These are phyloP conservation scores for Nicotiana sylvestris DNA, from an alignment of 257 asterid species.

Conservation along the genomic window DNA sequence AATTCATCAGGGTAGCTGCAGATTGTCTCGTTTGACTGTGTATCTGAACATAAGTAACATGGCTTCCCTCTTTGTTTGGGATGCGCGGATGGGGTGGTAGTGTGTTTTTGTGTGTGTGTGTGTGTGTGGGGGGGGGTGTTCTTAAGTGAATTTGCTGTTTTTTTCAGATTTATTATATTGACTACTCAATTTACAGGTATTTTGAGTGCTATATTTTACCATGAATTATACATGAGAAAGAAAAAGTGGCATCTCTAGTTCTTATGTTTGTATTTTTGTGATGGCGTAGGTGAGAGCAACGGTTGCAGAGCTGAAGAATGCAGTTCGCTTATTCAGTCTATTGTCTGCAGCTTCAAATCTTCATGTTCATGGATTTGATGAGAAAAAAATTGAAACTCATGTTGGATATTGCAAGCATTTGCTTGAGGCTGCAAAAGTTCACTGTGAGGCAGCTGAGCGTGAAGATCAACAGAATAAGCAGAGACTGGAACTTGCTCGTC, in stretches of 20 bases:
- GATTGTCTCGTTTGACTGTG: too few relatives aligned
- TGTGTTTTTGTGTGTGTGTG: too few relatives aligned
- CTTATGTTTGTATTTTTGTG: not conserved
- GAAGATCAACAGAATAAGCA: conserved; percentile 80
- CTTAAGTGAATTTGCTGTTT: too few relatives aligned
- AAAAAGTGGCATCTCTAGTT: not conserved
- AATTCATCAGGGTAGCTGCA: too few relatives aligned
- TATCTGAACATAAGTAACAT: too few relatives aligned
- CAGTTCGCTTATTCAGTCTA: conserved; percentile 91
- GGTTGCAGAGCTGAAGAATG: conserved; percentile 93
- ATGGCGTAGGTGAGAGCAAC: conserved; percentile 70
- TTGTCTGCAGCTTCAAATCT: conserved; percentile 84
- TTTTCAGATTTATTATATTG: not conserved
- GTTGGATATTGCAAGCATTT: conserved; percentile 94
- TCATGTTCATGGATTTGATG: conserved; percentile 92
- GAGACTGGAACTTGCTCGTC: conserved; percentile 78
- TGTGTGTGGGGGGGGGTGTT: too few relatives aligned
- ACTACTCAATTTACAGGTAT: not conserved
- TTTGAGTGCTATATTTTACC: not conserved
- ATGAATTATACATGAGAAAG: not conserved
- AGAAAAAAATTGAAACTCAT: conserved; percentile 94
- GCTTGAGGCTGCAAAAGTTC: conserved; percentile 93
- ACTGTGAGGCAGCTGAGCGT: conserved; percentile 90
- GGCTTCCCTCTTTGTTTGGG: too few relatives aligned
- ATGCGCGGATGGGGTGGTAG: too few relatives aligned